Evolutionary conservation across 2,329 filamentous ascomycete genomes (phyloP).

Genomic region (Trichoderma cornu-damae): DNA sequence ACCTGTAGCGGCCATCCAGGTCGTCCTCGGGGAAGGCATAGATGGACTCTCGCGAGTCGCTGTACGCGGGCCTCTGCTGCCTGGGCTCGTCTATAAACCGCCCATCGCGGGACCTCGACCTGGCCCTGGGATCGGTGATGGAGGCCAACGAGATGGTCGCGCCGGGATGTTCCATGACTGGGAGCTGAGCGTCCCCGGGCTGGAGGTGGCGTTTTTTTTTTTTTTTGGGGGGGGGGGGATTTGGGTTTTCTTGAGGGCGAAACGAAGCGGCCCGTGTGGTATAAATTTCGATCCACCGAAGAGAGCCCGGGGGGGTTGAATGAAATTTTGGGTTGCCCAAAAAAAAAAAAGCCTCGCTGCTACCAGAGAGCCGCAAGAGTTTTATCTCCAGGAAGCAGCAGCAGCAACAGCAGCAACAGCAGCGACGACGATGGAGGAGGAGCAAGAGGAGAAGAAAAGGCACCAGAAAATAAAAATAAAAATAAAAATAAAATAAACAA

Average conservation of each 20-base stretch:
- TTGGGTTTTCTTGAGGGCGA: conserved; percentile 1
- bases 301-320: too few relatives aligned
- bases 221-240: conserved; percentile 21
- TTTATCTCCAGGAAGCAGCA: too few relatives aligned
- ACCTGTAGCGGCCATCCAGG: conserved; percentile 35
- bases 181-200: not conserved
- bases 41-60: conserved; percentile 41
- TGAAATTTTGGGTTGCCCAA: too few relatives aligned
- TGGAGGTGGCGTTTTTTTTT: too few relatives aligned
- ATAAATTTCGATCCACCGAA: not conserved
- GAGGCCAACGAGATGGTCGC: conserved; percentile 45
- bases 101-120: conserved; percentile 41
- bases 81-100: conserved; percentile 31
- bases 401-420: not conserved
- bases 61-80: conserved; percentile 30
- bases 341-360: too few relatives aligned
- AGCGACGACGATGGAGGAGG: not conserved
- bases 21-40: conserved; percentile 41
- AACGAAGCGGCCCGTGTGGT: not conserved
- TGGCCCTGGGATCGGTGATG: conserved; percentile 25
- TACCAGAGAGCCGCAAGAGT: not conserved
- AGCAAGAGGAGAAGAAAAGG: too few relatives aligned
- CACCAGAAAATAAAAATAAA: too few relatives aligned
- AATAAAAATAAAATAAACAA: too few relatives aligned
- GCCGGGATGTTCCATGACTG: conserved; percentile 13